phyloP scores from a whole-genome alignment of 306 rosid species.

The Lathyrus oleraceus region DNA sequence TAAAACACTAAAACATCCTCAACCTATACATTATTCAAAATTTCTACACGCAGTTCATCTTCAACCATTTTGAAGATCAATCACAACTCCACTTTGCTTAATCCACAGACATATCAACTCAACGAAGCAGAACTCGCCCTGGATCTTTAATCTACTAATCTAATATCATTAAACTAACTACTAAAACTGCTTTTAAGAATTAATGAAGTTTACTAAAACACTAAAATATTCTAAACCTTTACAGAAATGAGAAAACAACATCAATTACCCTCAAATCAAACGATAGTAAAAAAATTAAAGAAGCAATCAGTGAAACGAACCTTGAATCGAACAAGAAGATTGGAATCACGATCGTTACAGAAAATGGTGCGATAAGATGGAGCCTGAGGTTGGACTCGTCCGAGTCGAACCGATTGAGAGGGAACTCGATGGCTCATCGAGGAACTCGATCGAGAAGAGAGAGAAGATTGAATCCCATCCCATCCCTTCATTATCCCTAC shows the following conservation, averaged over 20 bases:
- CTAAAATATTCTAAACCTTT: neutral
- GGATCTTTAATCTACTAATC: constrained; percentile 1
- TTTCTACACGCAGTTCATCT: neutral
- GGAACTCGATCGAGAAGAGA: constrained; percentile 54
- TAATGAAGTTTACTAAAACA: constrained; percentile 28
- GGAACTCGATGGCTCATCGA: constrained; percentile 41
- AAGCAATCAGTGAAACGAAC: constrained; percentile 35
- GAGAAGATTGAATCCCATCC: constrained; percentile 54
- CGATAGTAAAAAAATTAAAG: neutral
- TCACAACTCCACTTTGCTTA: constrained; percentile 9
- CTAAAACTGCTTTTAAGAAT: neutral
- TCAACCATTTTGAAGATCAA: constrained; percentile 11
- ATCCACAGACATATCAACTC: constrained; percentile 24
- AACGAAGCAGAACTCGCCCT: constrained; percentile 15
- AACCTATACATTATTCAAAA: neutral
- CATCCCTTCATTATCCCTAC: constrained; percentile 69
- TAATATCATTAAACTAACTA: neutral
- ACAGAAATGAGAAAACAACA: neutral
- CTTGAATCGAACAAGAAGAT: constrained; percentile 66
- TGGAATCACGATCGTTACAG: constrained; percentile 90
- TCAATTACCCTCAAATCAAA: neutral
- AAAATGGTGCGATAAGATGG: constrained; percentile 82
- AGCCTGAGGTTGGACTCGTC: constrained; percentile 93
- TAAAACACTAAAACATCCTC: constrained; percentile 27
- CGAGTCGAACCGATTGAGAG: constrained; percentile 73